phyloP scores from a whole-genome alignment of 2,329 filamentous ascomycete genomes.

The Monilinia laxa region DNA sequence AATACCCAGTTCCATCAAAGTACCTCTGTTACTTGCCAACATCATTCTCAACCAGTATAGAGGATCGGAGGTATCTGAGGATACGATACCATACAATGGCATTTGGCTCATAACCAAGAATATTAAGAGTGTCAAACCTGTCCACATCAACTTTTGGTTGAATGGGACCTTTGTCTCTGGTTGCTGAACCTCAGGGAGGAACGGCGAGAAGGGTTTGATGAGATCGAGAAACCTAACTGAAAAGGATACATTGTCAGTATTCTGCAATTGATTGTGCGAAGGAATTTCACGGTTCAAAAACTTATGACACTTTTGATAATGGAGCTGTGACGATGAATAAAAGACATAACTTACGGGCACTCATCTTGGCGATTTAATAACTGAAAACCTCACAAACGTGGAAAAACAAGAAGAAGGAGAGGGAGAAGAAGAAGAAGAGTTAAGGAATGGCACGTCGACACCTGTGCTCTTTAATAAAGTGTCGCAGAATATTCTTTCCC shows the following conservation, averaged over 20 bases:
- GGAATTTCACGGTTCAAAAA: conserved; percentile 24
- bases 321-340: conserved; percentile 24
- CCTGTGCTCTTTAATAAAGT: conserved; percentile 29
- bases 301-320: conserved; percentile 15
- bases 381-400: conserved; percentile 42
- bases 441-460: conserved; percentile 33
- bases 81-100: conserved; percentile 98
- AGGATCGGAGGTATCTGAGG: conserved; percentile 95
- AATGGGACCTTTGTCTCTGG: conserved; percentile 98
- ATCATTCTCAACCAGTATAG: conserved; percentile 99
- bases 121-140: conserved; percentile 89
- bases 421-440: conserved; percentile 35
- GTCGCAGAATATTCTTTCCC: conserved; percentile 31
- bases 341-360: conserved; percentile 42
- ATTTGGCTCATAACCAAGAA: conserved; percentile 99
- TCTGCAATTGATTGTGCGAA: conserved; percentile 24
- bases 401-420: conserved; percentile 34
- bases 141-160: conserved; percentile 98
- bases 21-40: conserved; percentile 97
- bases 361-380: conserved; percentile 44
- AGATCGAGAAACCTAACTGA: conserved; percentile 98
- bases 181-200: conserved; percentile 98
- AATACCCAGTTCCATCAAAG: conserved; percentile 93
- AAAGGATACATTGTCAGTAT: conserved; percentile 35
- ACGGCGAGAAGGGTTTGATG: conserved; percentile 99